phyloP scores from a whole-genome alignment of 2,329 filamentous ascomycete genomes.

The Tolypocladium guangdongense region DNA sequence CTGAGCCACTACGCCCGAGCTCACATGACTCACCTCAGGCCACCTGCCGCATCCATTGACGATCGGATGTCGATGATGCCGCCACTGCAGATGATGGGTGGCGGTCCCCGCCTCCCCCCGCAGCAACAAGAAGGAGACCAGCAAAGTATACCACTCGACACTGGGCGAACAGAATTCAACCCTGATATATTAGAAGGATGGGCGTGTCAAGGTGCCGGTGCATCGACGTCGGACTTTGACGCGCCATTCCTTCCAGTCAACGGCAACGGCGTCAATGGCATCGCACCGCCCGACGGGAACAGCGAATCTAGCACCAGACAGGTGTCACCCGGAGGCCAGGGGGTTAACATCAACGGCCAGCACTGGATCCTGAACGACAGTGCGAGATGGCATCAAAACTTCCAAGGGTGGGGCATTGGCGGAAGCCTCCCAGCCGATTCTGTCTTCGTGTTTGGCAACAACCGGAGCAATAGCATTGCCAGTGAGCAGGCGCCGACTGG shows the following conservation, averaged over 20 bases:
- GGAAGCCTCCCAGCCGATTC: slow-evolving; percentile 12
- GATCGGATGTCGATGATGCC: slow-evolving; percentile 4
- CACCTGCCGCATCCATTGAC: neutral
- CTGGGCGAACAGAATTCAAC: slow-evolving; percentile 10
- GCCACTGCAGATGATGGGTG: slow-evolving; percentile 1
- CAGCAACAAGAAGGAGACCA: slow-evolving; percentile 1
- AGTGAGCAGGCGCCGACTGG: slow-evolving; percentile 12
- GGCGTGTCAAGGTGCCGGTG: slow-evolving; percentile 3
- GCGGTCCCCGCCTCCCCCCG: neutral
- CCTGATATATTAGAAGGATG: slow-evolving; percentile 15
- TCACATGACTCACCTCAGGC: slow-evolving; percentile 9
- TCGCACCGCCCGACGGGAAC: slow-evolving; percentile 5
- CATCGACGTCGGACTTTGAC: neutral
- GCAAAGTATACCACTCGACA: slow-evolving; percentile 10
- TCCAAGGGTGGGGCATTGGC: slow-evolving; percentile 39
- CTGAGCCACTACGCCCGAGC: slow-evolving; percentile 20
- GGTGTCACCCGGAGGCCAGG: slow-evolving; percentile 6
- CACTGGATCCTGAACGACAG: slow-evolving; percentile 49
- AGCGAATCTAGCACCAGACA: slow-evolving; percentile 7
- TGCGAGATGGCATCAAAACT: slow-evolving; percentile 47
- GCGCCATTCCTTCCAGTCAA: slow-evolving; percentile 1
- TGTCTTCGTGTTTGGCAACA: slow-evolving; percentile 18
- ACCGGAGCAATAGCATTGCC: slow-evolving; percentile 5
- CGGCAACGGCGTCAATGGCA: neutral
- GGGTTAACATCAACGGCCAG: slow-evolving; percentile 34